A percentile compares a stretch with the other conserved stretches of the same genome.
phyloP scores from a whole-genome alignment of 179 eudicot genomes.

The Gypsophila paniculata region DNA sequence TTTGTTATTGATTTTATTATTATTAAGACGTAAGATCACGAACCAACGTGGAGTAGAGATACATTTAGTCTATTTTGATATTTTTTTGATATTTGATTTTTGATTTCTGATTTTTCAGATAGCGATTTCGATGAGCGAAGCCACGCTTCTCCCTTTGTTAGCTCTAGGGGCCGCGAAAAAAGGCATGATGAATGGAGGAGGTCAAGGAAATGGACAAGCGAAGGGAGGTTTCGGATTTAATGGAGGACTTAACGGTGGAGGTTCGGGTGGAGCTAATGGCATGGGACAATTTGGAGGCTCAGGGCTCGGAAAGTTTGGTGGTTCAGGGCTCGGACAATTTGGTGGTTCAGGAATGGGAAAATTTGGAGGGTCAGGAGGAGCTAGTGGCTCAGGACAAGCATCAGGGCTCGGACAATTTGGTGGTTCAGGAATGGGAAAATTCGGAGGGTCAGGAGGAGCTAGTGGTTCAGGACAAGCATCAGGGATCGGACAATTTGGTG shows the following conservation, averaged over 20 bases:
- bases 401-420: neutral
- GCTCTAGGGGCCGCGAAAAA: neutral
- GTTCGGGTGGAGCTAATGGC: neutral
- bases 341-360: neutral
- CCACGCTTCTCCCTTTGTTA: neutral
- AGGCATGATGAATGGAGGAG: neutral
- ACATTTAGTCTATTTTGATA: no score
- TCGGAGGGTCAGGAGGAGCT: neutral
- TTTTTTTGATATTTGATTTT: neutral
- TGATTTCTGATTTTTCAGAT: neutral
- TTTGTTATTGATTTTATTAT: no score
- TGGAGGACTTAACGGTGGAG: neutral
- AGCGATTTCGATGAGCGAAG: neutral
- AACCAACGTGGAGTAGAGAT: no score
- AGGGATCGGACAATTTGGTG: neutral
- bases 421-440: neutral
- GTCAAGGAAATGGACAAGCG: neutral
- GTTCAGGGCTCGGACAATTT: neutral
- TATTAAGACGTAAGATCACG: no score
- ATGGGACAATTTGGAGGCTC: neutral
- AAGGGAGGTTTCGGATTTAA: neutral
- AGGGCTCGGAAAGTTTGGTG: neutral
- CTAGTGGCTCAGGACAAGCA: neutral
- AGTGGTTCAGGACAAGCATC: conserved; percentile 9
- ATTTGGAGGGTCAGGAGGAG: neutral